A percentile compares a stretch with the other conserved stretches of the same genome.
These are phyloP conservation scores for Pyrenochaeta sp. DNA, from an alignment of 2,329 filamentous ascomycete genomes.

Conservation along the genomic window DNA sequence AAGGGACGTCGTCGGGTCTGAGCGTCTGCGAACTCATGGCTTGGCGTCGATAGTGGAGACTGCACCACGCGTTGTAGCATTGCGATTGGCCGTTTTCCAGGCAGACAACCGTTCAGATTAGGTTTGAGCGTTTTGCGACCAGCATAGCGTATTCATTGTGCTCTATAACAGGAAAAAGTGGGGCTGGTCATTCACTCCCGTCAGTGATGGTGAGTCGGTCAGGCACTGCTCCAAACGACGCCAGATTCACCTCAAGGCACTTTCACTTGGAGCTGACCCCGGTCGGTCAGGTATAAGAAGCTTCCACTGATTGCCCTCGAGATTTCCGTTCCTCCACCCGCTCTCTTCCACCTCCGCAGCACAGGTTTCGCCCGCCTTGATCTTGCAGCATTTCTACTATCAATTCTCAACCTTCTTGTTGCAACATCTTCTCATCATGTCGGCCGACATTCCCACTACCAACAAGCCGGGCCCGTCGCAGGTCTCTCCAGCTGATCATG, in stretches of 20 bases:
- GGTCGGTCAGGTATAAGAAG: slow-evolving; percentile 18
- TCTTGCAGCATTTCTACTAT: too few relatives aligned
- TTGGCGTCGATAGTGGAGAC: slow-evolving; percentile 17
- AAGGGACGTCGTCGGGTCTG: slow-evolving; percentile 6
- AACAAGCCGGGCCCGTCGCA: too few relatives aligned
- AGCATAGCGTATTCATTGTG: slow-evolving; percentile 10
- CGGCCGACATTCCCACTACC: too few relatives aligned
- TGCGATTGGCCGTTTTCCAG: slow-evolving; percentile 11
- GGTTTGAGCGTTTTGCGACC: slow-evolving; percentile 14
- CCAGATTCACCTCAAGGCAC: slow-evolving; percentile 20
- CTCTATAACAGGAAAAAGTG: too few relatives aligned
- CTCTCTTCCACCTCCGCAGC: not conserved
- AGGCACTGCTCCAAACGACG: slow-evolving; percentile 28
- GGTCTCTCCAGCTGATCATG: too few relatives aligned
- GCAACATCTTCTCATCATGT: too few relatives aligned
- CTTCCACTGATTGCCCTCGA: slow-evolving; percentile 36
- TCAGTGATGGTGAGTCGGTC: slow-evolving; percentile 14
- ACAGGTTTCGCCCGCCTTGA: too few relatives aligned
- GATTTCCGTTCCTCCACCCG: slow-evolving; percentile 20
- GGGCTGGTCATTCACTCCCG: slow-evolving; percentile 7
- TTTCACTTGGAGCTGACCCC: slow-evolving; percentile 36
- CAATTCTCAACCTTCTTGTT: too few relatives aligned
- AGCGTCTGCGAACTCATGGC: slow-evolving; percentile 13
- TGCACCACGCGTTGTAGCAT: slow-evolving; percentile 5
- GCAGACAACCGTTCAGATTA: slow-evolving; percentile 5